Evolutionary conservation across 352 stramenopile genomes (phyloP).

Genomic region (Pythium rishiriense): DNA sequence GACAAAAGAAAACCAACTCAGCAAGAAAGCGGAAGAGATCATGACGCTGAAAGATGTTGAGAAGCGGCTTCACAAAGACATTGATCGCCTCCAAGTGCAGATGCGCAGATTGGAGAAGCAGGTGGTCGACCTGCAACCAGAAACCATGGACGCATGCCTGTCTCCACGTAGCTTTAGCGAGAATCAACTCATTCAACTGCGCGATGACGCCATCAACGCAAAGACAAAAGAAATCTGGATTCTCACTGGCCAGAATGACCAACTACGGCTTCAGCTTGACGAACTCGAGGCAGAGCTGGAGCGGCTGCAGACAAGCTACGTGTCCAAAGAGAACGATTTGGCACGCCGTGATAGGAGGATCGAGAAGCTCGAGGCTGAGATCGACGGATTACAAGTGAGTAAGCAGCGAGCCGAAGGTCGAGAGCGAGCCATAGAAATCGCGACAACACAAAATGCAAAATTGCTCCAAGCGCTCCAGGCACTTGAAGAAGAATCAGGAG

Average conservation of each 20-base stretch:
- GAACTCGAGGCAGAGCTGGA: constrained; percentile 64
- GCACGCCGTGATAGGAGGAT: constrained; percentile 51
- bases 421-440: constrained; percentile 75
- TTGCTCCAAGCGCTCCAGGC: constrained; percentile 61
- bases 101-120: constrained; percentile 49
- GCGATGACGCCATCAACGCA: constrained; percentile 69
- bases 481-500: constrained; percentile 43
- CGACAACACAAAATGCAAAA: constrained; percentile 71
- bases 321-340: constrained; percentile 63
- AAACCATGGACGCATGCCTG: constrained; percentile 58
- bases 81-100: constrained; percentile 38
- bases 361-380: constrained; percentile 53
- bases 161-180: constrained; percentile 74
- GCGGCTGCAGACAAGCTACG: constrained; percentile 53
- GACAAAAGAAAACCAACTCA: constrained; percentile 46
- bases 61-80: constrained; percentile 41
- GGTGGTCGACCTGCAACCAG: constrained; percentile 40
- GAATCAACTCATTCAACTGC: constrained; percentile 70
- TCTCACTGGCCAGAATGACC: constrained; percentile 64
- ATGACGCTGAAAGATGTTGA: constrained; percentile 30
- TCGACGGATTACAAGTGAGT: constrained; percentile 54
- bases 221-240: constrained; percentile 77
- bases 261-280: constrained; percentile 63
- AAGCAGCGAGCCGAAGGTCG: constrained; percentile 53
- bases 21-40: constrained; percentile 42